A percentile compares a stretch with the other conserved stretches of the same genome.
Conservation (phyloP, 2,329 filamentous ascomycete genomes). For the Dothistroma septosporum region DNA sequence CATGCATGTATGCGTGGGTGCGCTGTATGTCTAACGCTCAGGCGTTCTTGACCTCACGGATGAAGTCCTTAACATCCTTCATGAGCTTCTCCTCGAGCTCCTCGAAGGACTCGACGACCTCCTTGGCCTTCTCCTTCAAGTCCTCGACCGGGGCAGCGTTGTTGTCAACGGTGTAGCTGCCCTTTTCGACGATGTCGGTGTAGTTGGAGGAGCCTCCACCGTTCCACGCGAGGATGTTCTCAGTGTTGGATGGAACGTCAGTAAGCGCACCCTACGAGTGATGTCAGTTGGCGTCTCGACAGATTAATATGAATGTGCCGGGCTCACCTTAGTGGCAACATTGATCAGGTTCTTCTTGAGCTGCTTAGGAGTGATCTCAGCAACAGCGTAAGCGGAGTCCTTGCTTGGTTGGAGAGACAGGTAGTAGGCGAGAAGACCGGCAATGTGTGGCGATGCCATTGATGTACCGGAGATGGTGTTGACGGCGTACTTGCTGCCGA, state of each 20-base stretch:
- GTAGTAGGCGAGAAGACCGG: constrained; percentile 95
- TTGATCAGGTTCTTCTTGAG: constrained; percentile 84
- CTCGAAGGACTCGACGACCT: constrained; percentile 40
- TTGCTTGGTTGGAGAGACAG: constrained; percentile 88
- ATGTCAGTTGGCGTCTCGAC: background rate
- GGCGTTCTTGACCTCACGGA: constrained; percentile 34
- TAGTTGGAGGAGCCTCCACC: constrained; percentile 93
- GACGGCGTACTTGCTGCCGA: constrained; percentile 88
- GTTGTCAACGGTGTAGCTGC: constrained; percentile 33
- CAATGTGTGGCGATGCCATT: constrained; percentile 97
- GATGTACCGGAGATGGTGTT: constrained; percentile 99
- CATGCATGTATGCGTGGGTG: background rate
- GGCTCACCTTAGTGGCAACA: constrained; percentile 63
- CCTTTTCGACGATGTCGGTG: constrained; percentile 43
- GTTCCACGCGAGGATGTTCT: constrained; percentile 98
- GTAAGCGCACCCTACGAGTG: constrained; percentile 57
- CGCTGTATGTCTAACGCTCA: constrained; percentile 8
- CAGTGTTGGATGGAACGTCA: constrained; percentile 80
- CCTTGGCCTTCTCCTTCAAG: constrained; percentile 21
- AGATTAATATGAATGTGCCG: background rate
- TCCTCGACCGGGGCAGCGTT: constrained; percentile 22
- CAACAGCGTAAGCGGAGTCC: constrained; percentile 88
- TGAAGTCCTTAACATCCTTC: constrained; percentile 47
- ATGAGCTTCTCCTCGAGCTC: constrained; percentile 27
- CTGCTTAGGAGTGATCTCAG: constrained; percentile 85